A percentile compares a stretch with the other conserved stretches of the same genome.
Evolutionary conservation across 371 early-diverging fungal species (phyloP).

Genomic region (Coemansia sp.): DNA sequence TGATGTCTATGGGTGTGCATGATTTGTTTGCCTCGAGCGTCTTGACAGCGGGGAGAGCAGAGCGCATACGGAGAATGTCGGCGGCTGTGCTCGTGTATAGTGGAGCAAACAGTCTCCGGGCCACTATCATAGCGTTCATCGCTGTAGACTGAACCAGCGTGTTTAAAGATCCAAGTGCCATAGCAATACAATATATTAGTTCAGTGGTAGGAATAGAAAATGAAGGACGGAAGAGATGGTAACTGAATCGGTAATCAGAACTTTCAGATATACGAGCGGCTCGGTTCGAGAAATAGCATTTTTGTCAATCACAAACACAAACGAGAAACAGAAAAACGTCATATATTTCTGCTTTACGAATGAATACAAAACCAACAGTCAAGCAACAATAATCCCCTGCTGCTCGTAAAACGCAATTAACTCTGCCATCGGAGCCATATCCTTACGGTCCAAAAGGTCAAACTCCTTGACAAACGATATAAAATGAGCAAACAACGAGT

Average conservation of each 20-base stretch:
- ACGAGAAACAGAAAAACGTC: too few species aligned
- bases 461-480: slow-evolving; percentile 88
- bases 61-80: slow-evolving; percentile 28
- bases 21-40: slow-evolving; percentile 11
- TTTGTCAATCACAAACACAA: too few species aligned
- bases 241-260: too few species aligned
- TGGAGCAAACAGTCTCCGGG: slow-evolving; percentile 1
- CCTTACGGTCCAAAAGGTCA: slow-evolving; percentile 89
- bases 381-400: slow-evolving; percentile 34
- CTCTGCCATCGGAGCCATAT: slow-evolving; percentile 77
- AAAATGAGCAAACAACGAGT: slow-evolving; percentile 93
- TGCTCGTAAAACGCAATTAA: slow-evolving; percentile 71
- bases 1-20: slow-evolving; percentile 19
- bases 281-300: too few species aligned
- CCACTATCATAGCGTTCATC: neutral
- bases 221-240: neutral
- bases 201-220: neutral
- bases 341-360: too few species aligned
- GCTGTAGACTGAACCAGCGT: neutral
- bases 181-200: neutral
- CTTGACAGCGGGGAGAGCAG: slow-evolving; percentile 25
- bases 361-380: neutral
- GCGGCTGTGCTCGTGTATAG: slow-evolving; percentile 5
- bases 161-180: neutral
- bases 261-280: too few species aligned